Conservation (phyloP, 2,329 filamentous ascomycete species). For the Lecanicillium sp. region DNA sequence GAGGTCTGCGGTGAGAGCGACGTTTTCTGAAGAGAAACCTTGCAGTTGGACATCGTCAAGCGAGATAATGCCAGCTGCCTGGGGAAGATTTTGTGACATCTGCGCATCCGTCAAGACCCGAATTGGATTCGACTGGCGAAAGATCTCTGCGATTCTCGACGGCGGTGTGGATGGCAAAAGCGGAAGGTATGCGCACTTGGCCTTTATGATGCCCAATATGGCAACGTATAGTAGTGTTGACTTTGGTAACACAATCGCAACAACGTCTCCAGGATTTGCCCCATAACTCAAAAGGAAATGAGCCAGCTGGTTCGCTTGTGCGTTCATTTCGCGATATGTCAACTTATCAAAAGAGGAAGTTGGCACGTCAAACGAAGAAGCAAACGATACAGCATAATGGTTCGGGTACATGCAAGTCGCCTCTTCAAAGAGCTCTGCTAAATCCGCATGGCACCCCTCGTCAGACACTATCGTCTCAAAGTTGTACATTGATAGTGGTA, state of each 20-base stretch:
- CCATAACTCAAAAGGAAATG: conserved; percentile 39
- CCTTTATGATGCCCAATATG: conserved; percentile 67
- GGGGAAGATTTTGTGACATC: conserved; percentile 8
- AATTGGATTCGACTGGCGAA: conserved; percentile 49
- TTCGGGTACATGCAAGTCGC: not conserved
- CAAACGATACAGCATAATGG: conserved; percentile 5
- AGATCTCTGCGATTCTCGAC: conserved; percentile 52
- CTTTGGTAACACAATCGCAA: conserved; percentile 75
- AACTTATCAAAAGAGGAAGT: conserved; percentile 31
- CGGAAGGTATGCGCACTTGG: conserved; percentile 73
- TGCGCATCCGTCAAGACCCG: conserved; percentile 35
- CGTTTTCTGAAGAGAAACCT: conserved; percentile 26
- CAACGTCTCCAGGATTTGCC: conserved; percentile 43
- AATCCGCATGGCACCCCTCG: conserved; percentile 35
- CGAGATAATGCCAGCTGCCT: conserved; percentile 21
- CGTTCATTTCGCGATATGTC: conserved; percentile 60
- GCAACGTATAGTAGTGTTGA: conserved; percentile 63
- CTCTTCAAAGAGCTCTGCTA: conserved; percentile 58
- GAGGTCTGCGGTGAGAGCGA: conserved; percentile 28
- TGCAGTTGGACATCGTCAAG: conserved; percentile 21
- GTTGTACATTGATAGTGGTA: conserved; percentile 29
- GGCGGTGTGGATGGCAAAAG: conserved; percentile 64
- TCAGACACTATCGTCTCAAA: conserved; percentile 38
- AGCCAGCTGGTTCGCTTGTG: conserved; percentile 56
- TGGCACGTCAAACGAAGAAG: not conserved